Evolutionary conservation across 2,329 filamentous ascomycete species (phyloP).

Genomic region (Catunica adiposa): DNA sequence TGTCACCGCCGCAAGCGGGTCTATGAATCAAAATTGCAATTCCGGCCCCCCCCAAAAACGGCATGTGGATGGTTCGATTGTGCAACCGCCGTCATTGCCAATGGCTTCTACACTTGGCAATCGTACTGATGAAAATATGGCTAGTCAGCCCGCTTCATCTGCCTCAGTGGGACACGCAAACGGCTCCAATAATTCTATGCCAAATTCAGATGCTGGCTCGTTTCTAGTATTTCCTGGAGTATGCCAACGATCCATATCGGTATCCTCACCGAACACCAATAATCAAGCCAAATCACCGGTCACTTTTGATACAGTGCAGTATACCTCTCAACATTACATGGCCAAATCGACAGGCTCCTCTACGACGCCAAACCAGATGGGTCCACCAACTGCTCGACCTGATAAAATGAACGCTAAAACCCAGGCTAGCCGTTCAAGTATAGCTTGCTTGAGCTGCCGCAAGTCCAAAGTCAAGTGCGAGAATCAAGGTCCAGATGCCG

Average conservation of each 20-base stretch:
- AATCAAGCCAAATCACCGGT: neutral
- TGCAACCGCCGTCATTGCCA: neutral
- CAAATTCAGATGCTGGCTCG: neutral
- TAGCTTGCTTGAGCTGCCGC: constrained; percentile 60
- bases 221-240: neutral
- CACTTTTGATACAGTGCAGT: neutral
- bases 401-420: neutral
- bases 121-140: neutral
- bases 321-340: neutral
- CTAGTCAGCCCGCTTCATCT: neutral
- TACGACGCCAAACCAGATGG: constrained; percentile 18
- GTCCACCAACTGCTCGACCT: constrained; percentile 26
- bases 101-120: neutral
- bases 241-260: neutral
- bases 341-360: neutral
- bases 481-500: constrained; percentile 54
- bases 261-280: neutral
- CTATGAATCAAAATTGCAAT: neutral
- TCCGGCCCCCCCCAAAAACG: neutral
- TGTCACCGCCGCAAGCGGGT: neutral
- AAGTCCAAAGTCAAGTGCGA: constrained; percentile 78
- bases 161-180: neutral
- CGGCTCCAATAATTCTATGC: neutral
- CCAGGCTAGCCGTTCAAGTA: constrained; percentile 45
- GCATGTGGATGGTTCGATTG: neutral